Evolutionary conservation across 257 asterid species (phyloP), one percentile per base, ranked within the genome.

Genomic region (Knoxia roxburghii): DNA sequence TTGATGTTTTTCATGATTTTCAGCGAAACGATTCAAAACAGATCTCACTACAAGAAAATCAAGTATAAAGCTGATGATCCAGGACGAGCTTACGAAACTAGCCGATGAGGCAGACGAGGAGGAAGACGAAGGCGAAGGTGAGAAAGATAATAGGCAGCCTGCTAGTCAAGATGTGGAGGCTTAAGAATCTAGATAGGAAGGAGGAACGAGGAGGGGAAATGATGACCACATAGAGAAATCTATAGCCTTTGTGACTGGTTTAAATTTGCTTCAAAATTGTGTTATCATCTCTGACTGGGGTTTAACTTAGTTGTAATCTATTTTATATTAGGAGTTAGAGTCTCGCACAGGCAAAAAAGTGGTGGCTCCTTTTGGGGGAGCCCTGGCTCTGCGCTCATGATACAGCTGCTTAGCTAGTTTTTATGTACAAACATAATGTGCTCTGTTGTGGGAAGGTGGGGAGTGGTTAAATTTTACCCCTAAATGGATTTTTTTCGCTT

Each of bases 41-140:
- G 95, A 93, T 72, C 81, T 93, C 55, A 69, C 91, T 0, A 53
- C 85, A 0, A 81, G 87, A 68, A 87, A 87, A 62, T 68, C 87
- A 13, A 69, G 85, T 14, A 81, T 87, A 73, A 92, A 92, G 84
- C 70, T 78, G 49, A 86, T 92, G 95, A 89, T 92, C 78, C 98
- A 92, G 83, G 94, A 92, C 2, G 98, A 92, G 78, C 88, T 92
- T 43, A 85, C 95, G 9, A 86, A 84, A 72, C 82, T 92, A 52
- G 98, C 95, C 1, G 96, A 86, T 1, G 96, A 81, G 39, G 82
- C 37, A 0, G 96, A 84, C 12, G 95, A 79, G 0, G 89, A 82
- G 4, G 83, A 84, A 21, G 92, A 76, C 0, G 95, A 79, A n/a
- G 85, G 68, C 21, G 82, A 64, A 61, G 78, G 65, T 9, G 83